These are phyloP conservation scores for Warburgia ugandensis DNA, from an alignment of 164 flowering plant species.

Conservation along the genomic window DNA sequence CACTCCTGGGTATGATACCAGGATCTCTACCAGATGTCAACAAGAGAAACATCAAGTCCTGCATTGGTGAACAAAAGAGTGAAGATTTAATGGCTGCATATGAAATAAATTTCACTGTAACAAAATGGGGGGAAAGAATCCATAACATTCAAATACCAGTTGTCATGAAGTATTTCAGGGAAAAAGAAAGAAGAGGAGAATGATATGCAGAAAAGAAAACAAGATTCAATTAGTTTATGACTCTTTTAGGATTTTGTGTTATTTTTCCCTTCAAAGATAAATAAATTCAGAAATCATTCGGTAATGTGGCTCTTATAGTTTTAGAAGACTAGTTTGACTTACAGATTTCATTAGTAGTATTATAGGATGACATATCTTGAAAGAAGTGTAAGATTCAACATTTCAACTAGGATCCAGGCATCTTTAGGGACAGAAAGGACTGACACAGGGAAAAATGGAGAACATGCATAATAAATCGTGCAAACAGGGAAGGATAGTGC, in stretches of 20 bases:
- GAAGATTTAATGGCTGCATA: not conserved
- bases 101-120: not conserved
- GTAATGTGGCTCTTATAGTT: no score
- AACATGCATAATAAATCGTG: no score
- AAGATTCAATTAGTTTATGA: not conserved
- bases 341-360: not conserved
- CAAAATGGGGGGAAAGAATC: not conserved
- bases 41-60: constrained; percentile 76
- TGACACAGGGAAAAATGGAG: not conserved
- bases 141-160: not conserved
- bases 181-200: not conserved
- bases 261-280: no score
- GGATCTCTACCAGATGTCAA: constrained; percentile 91
- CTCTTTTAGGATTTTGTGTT: no score
- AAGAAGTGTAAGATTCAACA: not conserved
- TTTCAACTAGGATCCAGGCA: not conserved
- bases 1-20: constrained; percentile 78
- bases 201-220: not conserved
- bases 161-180: not conserved
- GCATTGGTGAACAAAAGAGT: constrained; percentile 20
- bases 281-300: no score
- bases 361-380: no score
- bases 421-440: not conserved
- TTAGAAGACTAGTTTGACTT: not conserved
- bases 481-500: constrained; percentile 10